Evolutionary conservation across 1,284 basidiomycete species (phyloP), one percentile per base, ranked within the genome.

Genomic region (Sporisorium graminicola): DNA sequence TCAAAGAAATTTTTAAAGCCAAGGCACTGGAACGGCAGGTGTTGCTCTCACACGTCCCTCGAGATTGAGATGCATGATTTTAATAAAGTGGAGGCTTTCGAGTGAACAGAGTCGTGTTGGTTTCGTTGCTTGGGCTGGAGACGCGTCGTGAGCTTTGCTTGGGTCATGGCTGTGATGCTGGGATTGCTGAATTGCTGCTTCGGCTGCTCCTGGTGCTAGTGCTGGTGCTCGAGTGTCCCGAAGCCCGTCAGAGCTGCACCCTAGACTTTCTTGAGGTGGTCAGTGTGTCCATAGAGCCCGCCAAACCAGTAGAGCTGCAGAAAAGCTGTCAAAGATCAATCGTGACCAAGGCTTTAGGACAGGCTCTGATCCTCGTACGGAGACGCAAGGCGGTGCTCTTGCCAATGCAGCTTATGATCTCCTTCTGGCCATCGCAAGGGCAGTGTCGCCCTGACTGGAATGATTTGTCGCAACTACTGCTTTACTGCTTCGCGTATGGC

Each of bases 21-120:
- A 52, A 37, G 56, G 56, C 56, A 58, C 35, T 22, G 18, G 35
- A 50, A 12, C 56, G 2, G 46, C 22, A n/a, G 22, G 46, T 58
- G 56, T 58, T 58, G 56, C 35, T 58, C 56, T 58, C 46, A 22
- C n/a, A n/a, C n/a, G n/a, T n/a, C n/a, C n/a, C n/a, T n/a, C n/a
- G n/a, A 35, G 24, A 18, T 6, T 49, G 16, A 49, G 16, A 24
- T 24, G 51, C 33, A 52, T 24, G 51, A 22, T 35, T 24, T 49
- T n/a, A 6, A 18, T 51, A 40, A 58, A 33, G 56, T 58, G 56
- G 56, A 58, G 56, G 56, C 55, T 57, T 44, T 18, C 22, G 20
- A 27, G 51, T 2, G 31, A 35, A 16, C 5, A 24, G 29, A 44
- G 24, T 22, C 55, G 55, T 57, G 55, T 46, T 47, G 31, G 27